Base-by-base conservation (phyloP, 306 rosid genomes). In the Medicago arabica region DNA sequence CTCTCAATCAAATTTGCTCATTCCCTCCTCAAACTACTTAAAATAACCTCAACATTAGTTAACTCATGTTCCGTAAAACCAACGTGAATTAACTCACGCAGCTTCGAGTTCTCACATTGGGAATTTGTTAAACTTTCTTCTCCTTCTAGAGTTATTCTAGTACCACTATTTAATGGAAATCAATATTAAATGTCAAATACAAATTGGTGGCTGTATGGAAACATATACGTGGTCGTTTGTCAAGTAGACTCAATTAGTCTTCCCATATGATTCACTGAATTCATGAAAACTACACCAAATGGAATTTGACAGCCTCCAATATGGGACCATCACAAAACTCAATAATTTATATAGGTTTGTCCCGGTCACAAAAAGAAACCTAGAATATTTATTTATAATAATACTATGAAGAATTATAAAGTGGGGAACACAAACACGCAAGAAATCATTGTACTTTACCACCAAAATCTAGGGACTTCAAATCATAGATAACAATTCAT, bases 401-500 rank as follows among this genome's bases (percentile, higher is more conserved):
- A n/a, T 5, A 50, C n/a, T 15, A 0, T 6, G 5, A 38, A 38
- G 9, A 21, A 28, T 47, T 13, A 14, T 50, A 50, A 50, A 16
- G 3, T 50, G 7, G 57, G 9, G 46, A 67, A 34, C 11, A 7
- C 59, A 40, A 50, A 44, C 15, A 47, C 38, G 46, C 0, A 47
- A 39, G 18, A 36, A 28, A 36, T 59, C n/a, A 59, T 5, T 49
- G 84, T 80, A 14, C 57, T 16, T 40, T 8, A 14, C 74, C 0
- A 21, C 8, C 69, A 31, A 55, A 55, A 34, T 55, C 70, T n/a
- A 28, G 14, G 58, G 54, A 6, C 15, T 59, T 66, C 57, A 57
- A n/a, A 67, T 73, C 15, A 18, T 64, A n/a, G 59, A 13, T 50
- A 68, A 55, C 19, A n/a, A 28, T 66, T 44, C 68, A 49, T 78